Base-by-base conservation (phyloP, 371 early-diverging fungal genomes). In the Zopfochytrium polystomum region DNA sequence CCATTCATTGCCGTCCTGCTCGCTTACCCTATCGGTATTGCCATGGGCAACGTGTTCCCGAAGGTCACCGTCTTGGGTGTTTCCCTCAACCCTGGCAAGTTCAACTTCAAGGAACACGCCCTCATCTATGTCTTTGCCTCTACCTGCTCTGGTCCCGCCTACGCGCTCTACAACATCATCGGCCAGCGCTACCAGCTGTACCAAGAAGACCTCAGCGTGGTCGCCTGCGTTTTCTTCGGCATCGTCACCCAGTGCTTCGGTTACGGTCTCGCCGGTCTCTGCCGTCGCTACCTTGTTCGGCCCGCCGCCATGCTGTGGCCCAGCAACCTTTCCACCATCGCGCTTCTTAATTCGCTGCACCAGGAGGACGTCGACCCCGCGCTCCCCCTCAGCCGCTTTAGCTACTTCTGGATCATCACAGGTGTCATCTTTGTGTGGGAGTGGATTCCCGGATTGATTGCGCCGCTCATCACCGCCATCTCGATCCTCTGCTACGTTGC, bases 381-480 rank as follows among this genome's bases (percentile, higher is more conserved):
- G 55, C 42, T 23, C 23, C 38, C 35, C 11, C 9, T 42, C 25
- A 26, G 26, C 13, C 85, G 86, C 57, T 71, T 81, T 55, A 69
- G 73, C 57, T 82, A 86, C 71, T 90, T 91, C 75, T 75, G 84
- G 68, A 63, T 88, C 29, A 77, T 75, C 31, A 80, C 84, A 56
- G 35, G 33, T 9, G 55, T 50, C 42, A 66, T 64, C 29, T 87
- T 88, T 60, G 68, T 81, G 3, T 91, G 85, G 75, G 87, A 89
- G 55, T 88, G 85, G 80, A 61, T 91, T 7, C 93, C 93, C 2
- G 73, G 75, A 32, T 83, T 75, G 45, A 79, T 84, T n/a, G 78
- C 78, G 30, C 81, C 83, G 25, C 59, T 76, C 11, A 54, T 84
- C n/a, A 74, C 78, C 0, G 75, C 80, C 0, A 72, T 78, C 25